Percentiles rank a stretch among this genome's conserved stretches.
Conservation (phyloP, 495 filamentous ascomycete genomes). For the Cryomyces minteri region DNA sequence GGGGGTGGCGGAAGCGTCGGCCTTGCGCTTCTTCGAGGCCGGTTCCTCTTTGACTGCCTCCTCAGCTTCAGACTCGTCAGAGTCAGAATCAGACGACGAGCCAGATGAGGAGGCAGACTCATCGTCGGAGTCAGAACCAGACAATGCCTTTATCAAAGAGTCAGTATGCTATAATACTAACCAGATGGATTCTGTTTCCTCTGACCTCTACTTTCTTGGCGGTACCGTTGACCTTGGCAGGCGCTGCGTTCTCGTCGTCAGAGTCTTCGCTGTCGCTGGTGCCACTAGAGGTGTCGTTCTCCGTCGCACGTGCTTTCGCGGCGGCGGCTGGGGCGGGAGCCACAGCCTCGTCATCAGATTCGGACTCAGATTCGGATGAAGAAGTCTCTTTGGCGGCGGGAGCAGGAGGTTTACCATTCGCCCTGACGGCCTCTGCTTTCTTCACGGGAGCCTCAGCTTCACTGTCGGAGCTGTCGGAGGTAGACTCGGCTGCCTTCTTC, state of each 20-base stretch:
- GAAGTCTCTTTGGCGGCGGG: conserved; percentile 17
- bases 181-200: too few relatives aligned
- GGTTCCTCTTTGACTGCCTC: conserved; percentile 26
- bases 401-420: conserved; percentile 14
- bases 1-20: conserved; percentile 42
- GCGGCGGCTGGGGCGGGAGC: conserved; percentile 10
- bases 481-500: background rate
- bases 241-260: conserved; percentile 21
- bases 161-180: background rate
- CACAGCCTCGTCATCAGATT: conserved; percentile 20
- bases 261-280: conserved; percentile 9
- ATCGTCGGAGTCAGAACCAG: conserved; percentile 2
- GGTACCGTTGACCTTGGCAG: conserved; percentile 18
- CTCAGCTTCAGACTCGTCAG: conserved; percentile 37
- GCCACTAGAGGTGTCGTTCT: conserved; percentile 21
- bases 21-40: conserved; percentile 73
- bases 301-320: conserved; percentile 20
- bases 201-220: conserved; percentile 7
- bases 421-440: conserved; percentile 11
- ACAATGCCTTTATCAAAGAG: background rate
- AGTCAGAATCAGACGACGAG: conserved; percentile 25
- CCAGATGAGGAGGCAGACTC: conserved; percentile 11
- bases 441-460: conserved; percentile 11
- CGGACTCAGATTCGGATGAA: conserved; percentile 9
- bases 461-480: conserved; percentile 13